Base-by-base conservation (phyloP, 176 grass and related monocot genomes). In the Zea luxurians region DNA sequence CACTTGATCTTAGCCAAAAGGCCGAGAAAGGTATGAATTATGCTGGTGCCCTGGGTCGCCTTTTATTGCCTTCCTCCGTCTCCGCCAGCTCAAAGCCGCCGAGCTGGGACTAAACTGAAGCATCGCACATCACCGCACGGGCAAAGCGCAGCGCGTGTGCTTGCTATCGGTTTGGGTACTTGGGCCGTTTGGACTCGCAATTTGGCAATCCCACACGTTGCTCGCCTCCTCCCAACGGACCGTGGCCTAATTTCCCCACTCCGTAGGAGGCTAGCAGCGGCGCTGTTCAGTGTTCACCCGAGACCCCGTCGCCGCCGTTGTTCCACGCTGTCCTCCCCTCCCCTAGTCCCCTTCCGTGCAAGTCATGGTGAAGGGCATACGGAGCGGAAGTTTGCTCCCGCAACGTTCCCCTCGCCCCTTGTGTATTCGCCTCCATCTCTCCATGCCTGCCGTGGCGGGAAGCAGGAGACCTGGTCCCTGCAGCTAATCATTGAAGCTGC, bases 1-100 rank as follows among this genome's bases (percentile, higher is more conserved):
- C 86, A 86, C 83, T 93, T 90, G 88, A 83, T 90, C 75, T 78
- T 86, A 88, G 84, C 64, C 81, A 82, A 93, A 87, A 89, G 84
- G 62, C 80, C 77, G 84, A 89, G 81, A 93, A 89, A 87, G 86
- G 52, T 92, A 89, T 80, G 42, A 68, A 8, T 11, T 20, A 8
- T 0, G 1, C 0, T 0, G 8, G 3, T 0, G 9, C 66, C 64
- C 8, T 60, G 38, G 5, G 38, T 34, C 15, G 2, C 2, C 0
- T 37, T 38, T 77, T 64, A 38, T 77, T 7, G 15, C 9, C 2
- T 0, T 36, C 4, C 21, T n/a, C 13, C 44, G 45, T 4, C 60
- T 48, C 35, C 27, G 4, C 15, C 6, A 13, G 6, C 13, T 37
- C 13, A n/a, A 2, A 2, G 20, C 3, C 0, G 13, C 3, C 27